Evolutionary conservation across 441 rosid species (phyloP).

Genomic region (Adansonia grandidieri): DNA sequence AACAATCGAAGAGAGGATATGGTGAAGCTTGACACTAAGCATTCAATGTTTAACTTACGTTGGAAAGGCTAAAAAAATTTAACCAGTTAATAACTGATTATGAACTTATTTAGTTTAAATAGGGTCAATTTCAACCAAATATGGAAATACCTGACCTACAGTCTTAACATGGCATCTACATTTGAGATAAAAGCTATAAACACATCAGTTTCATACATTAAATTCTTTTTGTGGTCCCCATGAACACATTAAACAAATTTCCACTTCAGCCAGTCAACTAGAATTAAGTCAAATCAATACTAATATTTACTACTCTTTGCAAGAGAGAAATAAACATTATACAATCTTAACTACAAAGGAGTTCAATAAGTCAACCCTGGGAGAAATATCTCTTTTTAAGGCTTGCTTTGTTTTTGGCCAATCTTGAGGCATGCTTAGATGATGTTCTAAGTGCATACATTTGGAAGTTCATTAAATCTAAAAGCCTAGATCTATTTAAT

Average conservation of each 20-base stretch:
- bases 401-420: not conserved
- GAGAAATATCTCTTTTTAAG: not conserved
- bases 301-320: not conserved
- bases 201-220: not conserved
- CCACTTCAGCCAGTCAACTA: not conserved
- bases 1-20: slow-evolving; percentile 24
- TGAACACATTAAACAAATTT: not conserved
- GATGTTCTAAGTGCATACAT: not conserved
- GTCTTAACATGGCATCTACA: not conserved
- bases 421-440: not conserved
- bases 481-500: not conserved
- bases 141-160: not conserved
- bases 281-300: not conserved
- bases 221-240: not conserved
- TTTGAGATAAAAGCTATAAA: not conserved
- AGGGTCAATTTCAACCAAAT: not conserved
- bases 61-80: no score
- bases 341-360: not conserved
- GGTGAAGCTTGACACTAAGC: slow-evolving; percentile 30
- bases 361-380: not conserved
- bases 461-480: not conserved
- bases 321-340: not conserved
- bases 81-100: not conserved
- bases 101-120: not conserved
- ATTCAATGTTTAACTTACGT: not conserved